Base-by-base conservation (phyloP, 768 basidiomycete genomes). In the Leccinum sublutescens region DNA sequence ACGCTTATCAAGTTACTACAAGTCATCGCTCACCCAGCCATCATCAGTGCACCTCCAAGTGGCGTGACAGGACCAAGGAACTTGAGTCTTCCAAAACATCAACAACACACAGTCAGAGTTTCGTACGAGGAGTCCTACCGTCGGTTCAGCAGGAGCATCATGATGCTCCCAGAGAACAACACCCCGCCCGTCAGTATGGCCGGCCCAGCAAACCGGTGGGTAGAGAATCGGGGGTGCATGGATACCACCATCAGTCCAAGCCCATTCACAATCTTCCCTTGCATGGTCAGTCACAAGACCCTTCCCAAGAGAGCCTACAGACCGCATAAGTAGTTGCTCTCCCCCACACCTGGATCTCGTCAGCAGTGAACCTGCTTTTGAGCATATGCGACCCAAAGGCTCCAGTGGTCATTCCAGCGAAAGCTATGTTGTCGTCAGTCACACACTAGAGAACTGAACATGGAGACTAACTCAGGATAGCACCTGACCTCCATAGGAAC, bases 351-450 rank as follows among this genome's bases (percentile, higher is more conserved):
- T 80, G 75, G 5, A 89, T 69, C 25, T 78, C 76, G 21, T 84
- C 85, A 10, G 77, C 52, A 8, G 84, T 81, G 8, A 84, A 76
- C 0, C 79, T 80, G 17, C 74, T 68, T 61, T 78, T 78, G 56
- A 91, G 77, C 11, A 74, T 83, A 70, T 91, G 89, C 11, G 85
- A 76, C 63, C 89, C 89, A 70, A 89, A 88, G 50, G 88, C 88
- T 8, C 86, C 86, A 29, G 82, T 69, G 27, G 83, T 60, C 63
- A 88, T 82, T 34, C 88, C 87, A 50, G 70, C 53, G 11, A 80
- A 70, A 29, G 76, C 80, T 76, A 69, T 27, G n/a, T 21, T 25
- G 19, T 36, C 15, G 49, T 31, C n/a, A 33, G 45, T 21, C 15
- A 52, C 34, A 58, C 19, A n/a, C 21, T 17, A 12, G n/a, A 4